phyloP scores from a whole-genome alignment of 257 asterid species.

The Verbascum thapsus region DNA sequence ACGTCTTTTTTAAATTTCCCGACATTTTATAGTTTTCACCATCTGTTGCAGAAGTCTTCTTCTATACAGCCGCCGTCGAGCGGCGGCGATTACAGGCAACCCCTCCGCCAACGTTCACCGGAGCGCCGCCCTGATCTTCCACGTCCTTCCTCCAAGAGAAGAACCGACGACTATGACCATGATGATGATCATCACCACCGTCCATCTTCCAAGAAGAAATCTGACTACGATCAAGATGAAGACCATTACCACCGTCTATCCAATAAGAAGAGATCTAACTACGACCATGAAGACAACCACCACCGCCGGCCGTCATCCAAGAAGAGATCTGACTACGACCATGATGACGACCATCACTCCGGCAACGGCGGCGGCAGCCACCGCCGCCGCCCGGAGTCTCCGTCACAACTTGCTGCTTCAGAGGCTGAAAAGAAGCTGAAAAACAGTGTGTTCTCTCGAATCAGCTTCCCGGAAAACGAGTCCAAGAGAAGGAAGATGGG shows the following conservation, averaged over 20 bases:
- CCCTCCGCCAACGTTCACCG: slow-evolving; percentile 49
- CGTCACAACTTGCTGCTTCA: no score
- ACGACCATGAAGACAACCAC: no score
- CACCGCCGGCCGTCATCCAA: no score
- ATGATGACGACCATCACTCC: no score
- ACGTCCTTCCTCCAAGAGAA: no score
- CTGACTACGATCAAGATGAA: slow-evolving; percentile 31
- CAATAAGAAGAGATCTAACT: no score
- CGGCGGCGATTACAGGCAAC: slow-evolving; percentile 44
- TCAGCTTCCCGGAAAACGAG: slow-evolving; percentile 74
- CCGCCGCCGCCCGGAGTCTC: slow-evolving; percentile 53
- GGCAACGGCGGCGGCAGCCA: no score
- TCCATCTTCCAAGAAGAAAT: slow-evolving; percentile 70
- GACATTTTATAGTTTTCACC: no score
- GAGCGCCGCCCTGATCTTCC: slow-evolving; percentile 63
- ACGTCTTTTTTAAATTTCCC: no score
- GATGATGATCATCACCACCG: no score
- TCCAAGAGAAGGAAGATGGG: slow-evolving; percentile 72
- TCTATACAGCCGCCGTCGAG: slow-evolving; percentile 42
- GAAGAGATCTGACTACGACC: no score
- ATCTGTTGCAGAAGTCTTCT: slow-evolving; percentile 59
- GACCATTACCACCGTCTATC: slow-evolving; percentile 37
- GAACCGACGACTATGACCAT: no score
- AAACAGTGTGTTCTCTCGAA: slow-evolving; percentile 91
- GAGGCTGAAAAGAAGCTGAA: slow-evolving; percentile 58